These are phyloP conservation scores for Glycyrrhiza uralensis DNA, from an alignment of 306 rosid species.

Conservation along the genomic window DNA sequence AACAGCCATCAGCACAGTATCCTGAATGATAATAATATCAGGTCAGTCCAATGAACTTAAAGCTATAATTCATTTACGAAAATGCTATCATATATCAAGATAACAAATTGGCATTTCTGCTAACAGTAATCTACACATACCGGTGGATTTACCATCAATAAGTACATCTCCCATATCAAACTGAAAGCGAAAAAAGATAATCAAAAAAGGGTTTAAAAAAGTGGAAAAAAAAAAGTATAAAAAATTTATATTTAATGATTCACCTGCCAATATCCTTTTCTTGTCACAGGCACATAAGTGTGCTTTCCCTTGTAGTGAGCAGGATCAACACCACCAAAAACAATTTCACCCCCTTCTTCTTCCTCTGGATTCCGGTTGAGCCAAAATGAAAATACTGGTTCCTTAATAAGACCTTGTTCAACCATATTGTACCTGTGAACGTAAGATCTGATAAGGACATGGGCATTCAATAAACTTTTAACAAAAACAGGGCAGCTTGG, in stretches of 20 bases:
- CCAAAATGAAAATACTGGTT: constrained; percentile 93
- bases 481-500: not conserved
- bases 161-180: constrained; percentile 87
- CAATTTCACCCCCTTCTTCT: constrained; percentile 90
- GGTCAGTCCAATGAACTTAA: constrained; percentile 23
- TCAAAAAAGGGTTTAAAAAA: not conserved
- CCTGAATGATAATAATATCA: constrained; percentile 47
- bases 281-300: constrained; percentile 78
- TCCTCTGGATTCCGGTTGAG: constrained; percentile 72
- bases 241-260: not conserved
- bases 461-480: not conserved
- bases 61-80: not conserved
- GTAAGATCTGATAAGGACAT: constrained; percentile 3
- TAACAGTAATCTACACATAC: constrained; percentile 40
- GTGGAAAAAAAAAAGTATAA: not conserved
- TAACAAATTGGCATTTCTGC: not conserved
- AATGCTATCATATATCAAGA: not conserved
- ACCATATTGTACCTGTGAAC: constrained; percentile 84
- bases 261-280: constrained; percentile 97
- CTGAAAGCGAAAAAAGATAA: constrained; percentile 30
- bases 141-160: constrained; percentile 62
- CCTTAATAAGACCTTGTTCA: constrained; percentile 67
- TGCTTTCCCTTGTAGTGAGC: constrained; percentile 79
- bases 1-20: constrained; percentile 63
- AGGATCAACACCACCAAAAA: constrained; percentile 92